These are phyloP conservation scores for Hyphopichia homilentoma DNA, from an alignment of 805 yeast genomes.

Conservation along the genomic window DNA sequence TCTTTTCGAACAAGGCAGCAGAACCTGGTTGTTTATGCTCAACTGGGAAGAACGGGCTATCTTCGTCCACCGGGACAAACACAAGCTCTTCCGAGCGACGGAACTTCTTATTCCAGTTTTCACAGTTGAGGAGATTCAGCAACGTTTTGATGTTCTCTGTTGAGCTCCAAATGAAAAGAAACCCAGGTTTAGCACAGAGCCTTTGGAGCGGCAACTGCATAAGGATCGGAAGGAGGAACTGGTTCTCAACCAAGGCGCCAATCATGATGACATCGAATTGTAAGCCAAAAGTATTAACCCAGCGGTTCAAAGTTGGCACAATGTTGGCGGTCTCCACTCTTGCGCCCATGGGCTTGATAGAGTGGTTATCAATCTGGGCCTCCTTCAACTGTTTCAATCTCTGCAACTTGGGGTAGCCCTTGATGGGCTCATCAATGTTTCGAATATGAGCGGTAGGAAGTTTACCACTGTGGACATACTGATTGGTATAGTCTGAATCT, in stretches of 20 bases:
- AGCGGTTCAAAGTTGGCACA: constrained; percentile 51
- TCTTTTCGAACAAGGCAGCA: constrained; percentile 50
- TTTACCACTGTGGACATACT: constrained; percentile 59
- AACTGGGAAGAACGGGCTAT: constrained; percentile 64
- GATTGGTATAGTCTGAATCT: constrained; percentile 75
- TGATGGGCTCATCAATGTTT: constrained; percentile 63
- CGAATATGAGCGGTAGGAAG: constrained; percentile 63
- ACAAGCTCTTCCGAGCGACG: constrained; percentile 88
- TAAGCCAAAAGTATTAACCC: constrained; percentile 57
- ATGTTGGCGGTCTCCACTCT: constrained; percentile 52
- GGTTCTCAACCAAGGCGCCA: constrained; percentile 78
- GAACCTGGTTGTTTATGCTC: constrained; percentile 27
- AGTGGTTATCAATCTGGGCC: constrained; percentile 49
- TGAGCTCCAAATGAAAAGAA: constrained; percentile 84
- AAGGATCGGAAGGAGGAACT: constrained; percentile 59
- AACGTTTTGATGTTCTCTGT: constrained; percentile 66
- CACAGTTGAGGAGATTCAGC: constrained; percentile 49
- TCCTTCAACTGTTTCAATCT: constrained; percentile 62
- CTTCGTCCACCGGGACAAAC: constrained; percentile 65
- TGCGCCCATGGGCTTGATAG: constrained; percentile 65
- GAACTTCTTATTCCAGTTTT: constrained; percentile 55
- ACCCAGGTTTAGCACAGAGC: constrained; percentile 81
- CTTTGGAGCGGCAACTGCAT: constrained; percentile 65
- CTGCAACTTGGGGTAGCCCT: constrained; percentile 84
- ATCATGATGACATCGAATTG: constrained; percentile 90